Percentiles rank a stretch among this genome's conserved stretches.
Evolutionary conservation across 805 yeast genomes (phyloP).

Genomic region (Peterozyma xylosa): DNA sequence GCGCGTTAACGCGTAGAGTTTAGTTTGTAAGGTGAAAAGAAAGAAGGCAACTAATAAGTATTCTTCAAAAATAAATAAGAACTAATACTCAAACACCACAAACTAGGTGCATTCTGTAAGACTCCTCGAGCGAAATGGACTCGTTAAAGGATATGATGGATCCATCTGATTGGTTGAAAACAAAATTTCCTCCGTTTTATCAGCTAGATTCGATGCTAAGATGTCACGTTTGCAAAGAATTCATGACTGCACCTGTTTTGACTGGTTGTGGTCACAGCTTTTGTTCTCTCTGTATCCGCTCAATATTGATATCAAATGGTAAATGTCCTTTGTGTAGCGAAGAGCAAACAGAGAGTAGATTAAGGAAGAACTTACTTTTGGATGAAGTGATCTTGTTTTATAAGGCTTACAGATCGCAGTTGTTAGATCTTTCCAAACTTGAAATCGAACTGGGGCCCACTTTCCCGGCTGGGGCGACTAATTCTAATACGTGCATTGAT

Average conservation of each 20-base stretch:
- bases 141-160: slow-evolving; percentile 25
- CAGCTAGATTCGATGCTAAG: slow-evolving; percentile 65
- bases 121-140: no score
- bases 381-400: slow-evolving; percentile 63
- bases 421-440: slow-evolving; percentile 14
- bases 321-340: slow-evolving; percentile 75
- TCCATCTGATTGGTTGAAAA: slow-evolving; percentile 61
- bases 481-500: slow-evolving; percentile 14
- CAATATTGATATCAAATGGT: slow-evolving; percentile 49
- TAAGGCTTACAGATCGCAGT: slow-evolving; percentile 28
- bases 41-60: no score
- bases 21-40: no score
- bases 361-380: slow-evolving; percentile 59
- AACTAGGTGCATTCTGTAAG: no score
- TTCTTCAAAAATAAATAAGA: no score
- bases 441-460: slow-evolving; percentile 9
- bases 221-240: slow-evolving; percentile 86
- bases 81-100: no score
- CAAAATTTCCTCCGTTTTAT: slow-evolving; percentile 46
- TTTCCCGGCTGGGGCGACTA: slow-evolving; percentile 16
- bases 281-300: slow-evolving; percentile 81
- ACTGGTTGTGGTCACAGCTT: slow-evolving; percentile 86
- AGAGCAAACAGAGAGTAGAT: slow-evolving; percentile 60
- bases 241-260: slow-evolving; percentile 68
- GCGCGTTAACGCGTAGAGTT: no score